Conservation (phyloP, 2,329 filamentous ascomycete genomes). For the Trichoderma sp. region DNA sequence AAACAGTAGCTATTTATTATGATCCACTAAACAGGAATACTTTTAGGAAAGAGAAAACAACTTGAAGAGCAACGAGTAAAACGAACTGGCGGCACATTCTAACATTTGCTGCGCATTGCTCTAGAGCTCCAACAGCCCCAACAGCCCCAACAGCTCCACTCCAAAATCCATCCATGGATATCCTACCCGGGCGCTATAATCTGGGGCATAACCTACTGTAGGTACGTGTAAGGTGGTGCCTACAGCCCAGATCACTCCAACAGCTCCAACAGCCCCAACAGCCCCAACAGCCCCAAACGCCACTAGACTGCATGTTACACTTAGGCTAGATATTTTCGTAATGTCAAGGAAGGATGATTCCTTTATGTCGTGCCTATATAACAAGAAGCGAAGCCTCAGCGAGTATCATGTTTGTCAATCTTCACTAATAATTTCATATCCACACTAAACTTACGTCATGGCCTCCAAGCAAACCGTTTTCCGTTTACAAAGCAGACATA, state of each 20-base stretch:
- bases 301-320: not conserved
- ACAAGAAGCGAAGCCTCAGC: not conserved
- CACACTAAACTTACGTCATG: not conserved
- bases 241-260: too few species aligned
- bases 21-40: not conserved
- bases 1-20: not conserved
- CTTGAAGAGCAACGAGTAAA: too few species aligned
- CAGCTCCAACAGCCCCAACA: not conserved
- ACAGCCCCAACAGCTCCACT: not conserved
- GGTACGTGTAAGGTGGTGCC: too few species aligned
- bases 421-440: not conserved
- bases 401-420: not conserved
- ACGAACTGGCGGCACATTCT: too few species aligned
- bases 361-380: not conserved
- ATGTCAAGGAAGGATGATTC: too few species aligned
- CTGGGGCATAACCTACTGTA: too few species aligned
- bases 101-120: not conserved
- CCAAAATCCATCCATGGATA: not conserved
- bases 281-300: not conserved
- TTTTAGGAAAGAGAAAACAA: too few species aligned
- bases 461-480: not conserved
- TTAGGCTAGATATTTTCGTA: too few species aligned
- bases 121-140: not conserved
- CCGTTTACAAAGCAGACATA: not conserved
- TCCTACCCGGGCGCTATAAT: too few species aligned